Evolutionary conservation across 106 monocot species (phyloP).

Genomic region (Dactylorhiza incarnata): DNA sequence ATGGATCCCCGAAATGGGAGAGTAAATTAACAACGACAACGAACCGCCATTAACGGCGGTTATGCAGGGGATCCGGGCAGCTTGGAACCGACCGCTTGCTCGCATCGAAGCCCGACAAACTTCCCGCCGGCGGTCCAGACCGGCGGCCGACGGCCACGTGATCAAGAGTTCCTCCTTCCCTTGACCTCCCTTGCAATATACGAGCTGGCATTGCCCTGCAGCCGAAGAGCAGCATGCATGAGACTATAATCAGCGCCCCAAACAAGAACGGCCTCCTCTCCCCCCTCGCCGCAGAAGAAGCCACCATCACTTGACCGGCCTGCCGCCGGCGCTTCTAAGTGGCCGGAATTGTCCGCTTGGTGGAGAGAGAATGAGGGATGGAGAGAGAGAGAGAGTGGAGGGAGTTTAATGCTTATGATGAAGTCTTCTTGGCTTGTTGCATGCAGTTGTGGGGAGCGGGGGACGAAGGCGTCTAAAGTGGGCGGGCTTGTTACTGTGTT

Average conservation of each 20-base stretch:
- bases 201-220: neutral
- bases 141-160: neutral
- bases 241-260: neutral
- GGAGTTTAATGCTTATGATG: too few relatives aligned
- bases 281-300: neutral
- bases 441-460: too few relatives aligned
- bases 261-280: neutral
- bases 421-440: too few relatives aligned
- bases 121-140: neutral
- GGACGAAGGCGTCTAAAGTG: too few relatives aligned
- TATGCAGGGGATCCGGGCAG: slow-evolving; percentile 45
- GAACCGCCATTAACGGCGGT: slow-evolving; percentile 5
- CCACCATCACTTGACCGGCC: neutral
- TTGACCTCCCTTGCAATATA: neutral
- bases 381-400: too few relatives aligned
- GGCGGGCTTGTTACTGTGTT: too few relatives aligned
- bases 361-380: neutral
- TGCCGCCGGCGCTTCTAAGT: neutral
- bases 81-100: slow-evolving; percentile 35
- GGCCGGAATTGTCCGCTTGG: neutral
- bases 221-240: neutral
- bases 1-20: neutral
- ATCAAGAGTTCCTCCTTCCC: neutral
- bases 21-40: neutral
- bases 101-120: neutral